Percentiles rank a stretch among this genome's conserved stretches.
These are phyloP conservation scores for Tubosaeta brunneosetosa DNA, from an alignment of 768 basidiomycete genomes.

Conservation along the genomic window DNA sequence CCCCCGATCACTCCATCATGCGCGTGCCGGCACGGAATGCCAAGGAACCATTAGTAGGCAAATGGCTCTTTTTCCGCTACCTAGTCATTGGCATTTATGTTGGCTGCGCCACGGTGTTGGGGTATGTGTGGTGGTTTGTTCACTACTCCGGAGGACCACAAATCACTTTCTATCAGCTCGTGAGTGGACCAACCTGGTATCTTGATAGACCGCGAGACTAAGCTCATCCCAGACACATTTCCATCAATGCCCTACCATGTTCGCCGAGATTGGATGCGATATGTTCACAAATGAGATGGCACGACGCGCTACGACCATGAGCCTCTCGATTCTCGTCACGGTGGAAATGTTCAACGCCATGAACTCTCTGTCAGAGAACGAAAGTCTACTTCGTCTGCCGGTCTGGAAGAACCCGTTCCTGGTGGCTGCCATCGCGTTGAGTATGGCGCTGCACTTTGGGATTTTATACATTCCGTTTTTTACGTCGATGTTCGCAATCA, in stretches of 20 bases:
- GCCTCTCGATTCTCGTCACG: slow-evolving; percentile 91
- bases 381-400: slow-evolving; percentile 82
- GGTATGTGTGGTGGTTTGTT: slow-evolving; percentile 99
- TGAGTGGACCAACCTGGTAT: slow-evolving; percentile 38
- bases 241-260: slow-evolving; percentile 79
- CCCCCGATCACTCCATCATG: slow-evolving; percentile 96
- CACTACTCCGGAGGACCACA: slow-evolving; percentile 87
- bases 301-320: slow-evolving; percentile 90
- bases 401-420: slow-evolving; percentile 95
- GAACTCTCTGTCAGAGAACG: slow-evolving; percentile 98
- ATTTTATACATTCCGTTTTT: slow-evolving; percentile 98
- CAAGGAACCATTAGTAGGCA: slow-evolving; percentile 84
- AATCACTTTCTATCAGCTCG: slow-evolving; percentile 89
- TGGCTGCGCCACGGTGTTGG: slow-evolving; percentile 91
- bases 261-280: slow-evolving; percentile 89
- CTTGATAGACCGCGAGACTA: slow-evolving; percentile 1
- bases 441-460: slow-evolving; percentile 90
- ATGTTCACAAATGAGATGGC: slow-evolving; percentile 93
- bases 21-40: slow-evolving; percentile 86
- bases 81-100: slow-evolving; percentile 92
- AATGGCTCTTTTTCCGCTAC: slow-evolving; percentile 96
- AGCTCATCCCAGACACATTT: slow-evolving; percentile 72
- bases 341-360: slow-evolving; percentile 98
- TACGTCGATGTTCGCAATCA: slow-evolving; percentile 84
- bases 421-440: slow-evolving; percentile 81